These are phyloP conservation scores for Mytilinidion resinicola DNA, from an alignment of 495 filamentous ascomycete species.

Conservation along the genomic window DNA sequence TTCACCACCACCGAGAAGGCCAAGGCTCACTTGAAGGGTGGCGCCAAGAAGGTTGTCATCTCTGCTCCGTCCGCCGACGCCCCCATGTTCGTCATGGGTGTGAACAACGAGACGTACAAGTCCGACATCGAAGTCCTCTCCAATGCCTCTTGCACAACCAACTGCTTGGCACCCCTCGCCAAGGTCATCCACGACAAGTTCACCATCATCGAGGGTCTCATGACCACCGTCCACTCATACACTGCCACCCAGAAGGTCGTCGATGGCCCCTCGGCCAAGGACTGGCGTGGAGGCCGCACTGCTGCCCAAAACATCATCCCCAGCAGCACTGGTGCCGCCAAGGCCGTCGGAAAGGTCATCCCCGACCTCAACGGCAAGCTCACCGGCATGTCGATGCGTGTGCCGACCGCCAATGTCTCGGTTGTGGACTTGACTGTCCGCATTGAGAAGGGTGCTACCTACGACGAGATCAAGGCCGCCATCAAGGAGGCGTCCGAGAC, in stretches of 20 bases:
- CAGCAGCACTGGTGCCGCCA: constrained; percentile 97
- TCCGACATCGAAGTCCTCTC: constrained; percentile 86
- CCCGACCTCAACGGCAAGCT: constrained; percentile 97
- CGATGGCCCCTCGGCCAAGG: constrained; percentile 94
- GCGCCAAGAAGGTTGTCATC: constrained; percentile 99
- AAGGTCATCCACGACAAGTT: constrained; percentile 99
- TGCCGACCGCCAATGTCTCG: constrained; percentile 96
- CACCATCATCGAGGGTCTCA: constrained; percentile 95
- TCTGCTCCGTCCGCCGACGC: constrained; percentile 98
- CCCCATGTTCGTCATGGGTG: constrained; percentile 99
- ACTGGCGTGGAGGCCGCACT: constrained; percentile 98
- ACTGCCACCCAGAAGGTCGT: constrained; percentile 99
- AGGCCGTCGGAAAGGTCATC: constrained; percentile 99
- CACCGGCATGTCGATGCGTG: constrained; percentile 98
- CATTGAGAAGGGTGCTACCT: constrained; percentile 79
- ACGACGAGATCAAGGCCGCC: constrained; percentile 88
- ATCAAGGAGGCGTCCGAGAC: constrained; percentile 85
- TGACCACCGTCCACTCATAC: constrained; percentile 99
- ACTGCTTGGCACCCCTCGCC: constrained; percentile 97
- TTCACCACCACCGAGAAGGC: constrained; percentile 99
- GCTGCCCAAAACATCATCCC: constrained; percentile 99
- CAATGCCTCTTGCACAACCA: constrained; percentile 99
- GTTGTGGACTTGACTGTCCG: constrained; percentile 96
- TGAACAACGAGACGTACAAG: constrained; percentile 92
- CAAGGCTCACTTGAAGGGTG: constrained; percentile 90